Evolutionary conservation across 257 asterid genomes (phyloP).

Genomic region (Gentiana dahurica): DNA sequence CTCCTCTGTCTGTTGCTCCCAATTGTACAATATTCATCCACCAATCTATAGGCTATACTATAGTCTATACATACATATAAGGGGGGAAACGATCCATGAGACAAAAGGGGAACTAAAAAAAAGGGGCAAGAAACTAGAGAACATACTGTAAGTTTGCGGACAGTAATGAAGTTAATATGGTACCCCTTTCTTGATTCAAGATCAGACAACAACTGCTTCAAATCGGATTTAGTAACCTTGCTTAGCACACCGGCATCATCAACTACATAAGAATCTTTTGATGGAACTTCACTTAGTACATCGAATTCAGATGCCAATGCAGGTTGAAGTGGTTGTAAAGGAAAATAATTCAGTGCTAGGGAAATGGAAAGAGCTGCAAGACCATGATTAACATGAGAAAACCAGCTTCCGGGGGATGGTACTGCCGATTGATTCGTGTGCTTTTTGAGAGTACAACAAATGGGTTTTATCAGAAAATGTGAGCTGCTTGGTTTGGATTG

Average conservation of each 20-base stretch:
- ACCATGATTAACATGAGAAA: constrained; percentile 66
- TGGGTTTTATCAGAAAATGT: constrained; percentile 29
- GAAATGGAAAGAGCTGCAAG: constrained; percentile 81
- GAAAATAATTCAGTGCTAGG: constrained; percentile 59
- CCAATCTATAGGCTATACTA: no score
- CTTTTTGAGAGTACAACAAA: constrained; percentile 39
- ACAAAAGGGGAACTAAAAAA: no score
- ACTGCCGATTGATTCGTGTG: constrained; percentile 21
- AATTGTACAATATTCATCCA: no score
- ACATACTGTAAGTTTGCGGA: constrained; percentile 91
- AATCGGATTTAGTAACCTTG: constrained; percentile 73
- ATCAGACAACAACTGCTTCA: constrained; percentile 73
- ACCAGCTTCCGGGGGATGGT: constrained; percentile 47
- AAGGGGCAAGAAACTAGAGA: background rate
- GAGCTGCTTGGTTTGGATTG: constrained; percentile 30
- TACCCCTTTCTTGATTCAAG: constrained; percentile 90
- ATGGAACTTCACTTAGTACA: constrained; percentile 73
- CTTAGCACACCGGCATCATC: constrained; percentile 98
- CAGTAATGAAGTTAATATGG: constrained; percentile 79
- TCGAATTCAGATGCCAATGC: constrained; percentile 89
- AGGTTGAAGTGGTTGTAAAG: constrained; percentile 30
- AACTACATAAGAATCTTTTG: constrained; percentile 60
- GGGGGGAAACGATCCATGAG: no score
- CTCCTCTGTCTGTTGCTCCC: no score
- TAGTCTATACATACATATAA: no score